Percentiles rank a stretch among this genome's conserved stretches.
phyloP scores from a whole-genome alignment of 2,329 filamentous ascomycete species.

The Trichophyton schoenleinii region DNA sequence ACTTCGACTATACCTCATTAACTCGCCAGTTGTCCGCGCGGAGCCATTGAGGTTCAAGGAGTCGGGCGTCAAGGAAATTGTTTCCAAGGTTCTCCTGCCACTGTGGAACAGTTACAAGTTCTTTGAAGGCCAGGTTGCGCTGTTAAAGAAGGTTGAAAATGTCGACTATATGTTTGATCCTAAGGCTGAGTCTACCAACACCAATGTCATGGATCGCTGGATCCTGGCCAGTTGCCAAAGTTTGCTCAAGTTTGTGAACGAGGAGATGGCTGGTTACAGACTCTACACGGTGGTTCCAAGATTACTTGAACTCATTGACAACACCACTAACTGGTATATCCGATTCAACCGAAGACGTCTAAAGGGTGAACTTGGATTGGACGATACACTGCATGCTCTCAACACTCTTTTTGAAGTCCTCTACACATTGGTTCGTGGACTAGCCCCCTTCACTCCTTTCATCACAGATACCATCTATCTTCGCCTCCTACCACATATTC shows the following conservation, averaged over 20 bases:
- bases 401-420: constrained; percentile 92
- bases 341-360: constrained; percentile 82
- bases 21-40: constrained; percentile 85
- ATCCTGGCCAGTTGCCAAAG: constrained; percentile 87
- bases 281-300: constrained; percentile 86
- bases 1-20: constrained; percentile 88
- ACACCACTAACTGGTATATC: constrained; percentile 98
- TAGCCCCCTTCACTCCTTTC: constrained; percentile 93
- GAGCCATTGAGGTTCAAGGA: constrained; percentile 89
- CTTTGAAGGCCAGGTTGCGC: constrained; percentile 74
- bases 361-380: constrained; percentile 75
- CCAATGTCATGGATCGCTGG: constrained; percentile 93
- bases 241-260: constrained; percentile 77
- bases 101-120: constrained; percentile 97
- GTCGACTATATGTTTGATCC: constrained; percentile 70
- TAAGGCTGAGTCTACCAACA: constrained; percentile 59
- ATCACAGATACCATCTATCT: constrained; percentile 89
- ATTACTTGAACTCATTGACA: constrained; percentile 72
- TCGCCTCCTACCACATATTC: constrained; percentile 69
- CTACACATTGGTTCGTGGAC: constrained; percentile 72
- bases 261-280: constrained; percentile 73
- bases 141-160: constrained; percentile 74
- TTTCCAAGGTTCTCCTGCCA: constrained; percentile 78
- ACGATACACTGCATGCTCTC: constrained; percentile 79
- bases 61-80: constrained; percentile 82